A percentile compares a stretch with the other conserved stretches of the same genome.
phyloP scores from a whole-genome alignment of 495 filamentous ascomycete species.

The Daldinia concentrica region DNA sequence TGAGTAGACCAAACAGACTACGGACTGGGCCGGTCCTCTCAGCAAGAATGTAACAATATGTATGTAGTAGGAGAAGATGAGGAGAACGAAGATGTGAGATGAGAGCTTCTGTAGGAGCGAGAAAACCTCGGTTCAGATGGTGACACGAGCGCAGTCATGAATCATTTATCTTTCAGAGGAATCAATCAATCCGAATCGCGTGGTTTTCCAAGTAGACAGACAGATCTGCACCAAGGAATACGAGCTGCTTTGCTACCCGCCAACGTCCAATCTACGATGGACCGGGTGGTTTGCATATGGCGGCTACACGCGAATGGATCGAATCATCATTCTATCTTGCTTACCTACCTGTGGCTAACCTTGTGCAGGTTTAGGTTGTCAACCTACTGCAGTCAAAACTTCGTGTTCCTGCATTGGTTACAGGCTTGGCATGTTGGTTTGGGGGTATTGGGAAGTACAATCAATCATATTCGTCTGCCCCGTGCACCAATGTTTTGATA shows the following conservation, averaged over 20 bases:
- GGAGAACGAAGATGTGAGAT: slow-evolving; percentile 1
- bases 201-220: slow-evolving; percentile 32
- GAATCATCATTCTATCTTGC: slow-evolving; percentile 12
- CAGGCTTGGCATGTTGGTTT: slow-evolving; percentile 16
- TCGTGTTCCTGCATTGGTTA: slow-evolving; percentile 43
- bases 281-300: slow-evolving; percentile 26
- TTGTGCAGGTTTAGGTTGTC: slow-evolving; percentile 24
- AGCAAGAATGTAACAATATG: slow-evolving; percentile 4
- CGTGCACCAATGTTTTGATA: slow-evolving; percentile 1
- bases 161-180: slow-evolving; percentile 15
- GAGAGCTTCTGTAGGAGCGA: background rate
- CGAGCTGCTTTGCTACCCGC: slow-evolving; percentile 22
- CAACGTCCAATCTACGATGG: slow-evolving; percentile 20
- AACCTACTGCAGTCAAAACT: slow-evolving; percentile 22
- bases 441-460: background rate
- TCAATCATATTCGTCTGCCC: background rate
- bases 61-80: background rate
- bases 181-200: slow-evolving; percentile 42
- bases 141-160: slow-evolving; percentile 10
- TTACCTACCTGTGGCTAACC: slow-evolving; percentile 24
- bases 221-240: slow-evolving; percentile 32
- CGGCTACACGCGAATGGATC: slow-evolving; percentile 12
- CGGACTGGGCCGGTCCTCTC: background rate
- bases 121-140: background rate
- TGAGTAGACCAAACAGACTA: slow-evolving; percentile 3